Evolutionary conservation across 768 basidiomycete genomes (phyloP).

Genomic region (Lactarius pseudohatsudake): DNA sequence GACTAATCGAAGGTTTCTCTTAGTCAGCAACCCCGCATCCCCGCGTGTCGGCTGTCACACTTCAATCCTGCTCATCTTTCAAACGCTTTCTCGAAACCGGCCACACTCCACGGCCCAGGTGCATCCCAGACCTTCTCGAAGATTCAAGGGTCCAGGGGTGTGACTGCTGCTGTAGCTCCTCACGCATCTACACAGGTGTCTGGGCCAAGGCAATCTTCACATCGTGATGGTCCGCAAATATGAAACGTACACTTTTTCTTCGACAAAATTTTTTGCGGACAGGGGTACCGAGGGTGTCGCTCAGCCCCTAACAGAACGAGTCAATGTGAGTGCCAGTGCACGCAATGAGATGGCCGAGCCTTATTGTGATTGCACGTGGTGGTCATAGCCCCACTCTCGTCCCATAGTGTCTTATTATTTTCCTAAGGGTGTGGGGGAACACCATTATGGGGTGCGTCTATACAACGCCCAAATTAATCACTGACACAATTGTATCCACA

Average conservation of each 20-base stretch:
- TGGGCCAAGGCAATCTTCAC: background rate
- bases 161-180: background rate
- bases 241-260: slow-evolving; percentile 58
- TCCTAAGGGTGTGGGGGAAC: slow-evolving; percentile 89
- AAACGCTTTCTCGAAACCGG: background rate
- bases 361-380: background rate
- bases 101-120: background rate
- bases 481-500: slow-evolving; percentile 16
- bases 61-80: background rate
- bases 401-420: slow-evolving; percentile 96
- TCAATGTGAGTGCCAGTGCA: slow-evolving; percentile 56
- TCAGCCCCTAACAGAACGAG: slow-evolving; percentile 75
- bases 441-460: slow-evolving; percentile 84
- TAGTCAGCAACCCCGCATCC: slow-evolving; percentile 4
- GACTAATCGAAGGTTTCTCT: background rate
- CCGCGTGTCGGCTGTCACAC: background rate
- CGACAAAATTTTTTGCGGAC: slow-evolving; percentile 73
- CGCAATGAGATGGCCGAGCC: background rate
- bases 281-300: slow-evolving; percentile 68
- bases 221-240: slow-evolving; percentile 30
- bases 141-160: background rate
- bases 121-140: slow-evolving; percentile 4
- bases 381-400: slow-evolving; percentile 66
- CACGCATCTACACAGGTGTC: background rate
- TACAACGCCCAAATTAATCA: slow-evolving; percentile 32